Percentiles rank a stretch among this genome's conserved stretches.
Conservation (phyloP, 495 filamentous ascomycete genomes). For the Trichoderma virens region DNA sequence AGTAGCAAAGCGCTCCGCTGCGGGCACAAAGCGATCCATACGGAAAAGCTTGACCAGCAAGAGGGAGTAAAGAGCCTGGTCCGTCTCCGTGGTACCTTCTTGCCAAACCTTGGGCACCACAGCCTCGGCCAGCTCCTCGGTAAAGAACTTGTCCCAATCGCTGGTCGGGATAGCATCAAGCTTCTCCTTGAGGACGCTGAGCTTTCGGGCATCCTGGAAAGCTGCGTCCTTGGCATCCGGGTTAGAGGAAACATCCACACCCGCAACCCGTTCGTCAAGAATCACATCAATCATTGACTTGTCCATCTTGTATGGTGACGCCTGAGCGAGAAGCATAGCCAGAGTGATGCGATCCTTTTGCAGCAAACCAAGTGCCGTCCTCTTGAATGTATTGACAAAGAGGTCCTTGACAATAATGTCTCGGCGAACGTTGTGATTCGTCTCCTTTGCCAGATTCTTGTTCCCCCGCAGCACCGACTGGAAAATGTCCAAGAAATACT, state of each 20-base stretch:
- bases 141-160: slow-evolving; percentile 73
- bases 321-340: slow-evolving; percentile 93
- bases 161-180: slow-evolving; percentile 51
- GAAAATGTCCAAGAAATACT: slow-evolving; percentile 98
- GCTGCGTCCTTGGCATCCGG: slow-evolving; percentile 57
- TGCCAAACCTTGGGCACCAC: slow-evolving; percentile 75
- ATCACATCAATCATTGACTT: slow-evolving; percentile 78
- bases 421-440: slow-evolving; percentile 65
- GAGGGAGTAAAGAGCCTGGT: slow-evolving; percentile 75
- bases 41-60: slow-evolving; percentile 90
- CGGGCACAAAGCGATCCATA: slow-evolving; percentile 88
- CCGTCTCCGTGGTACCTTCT: slow-evolving; percentile 50
- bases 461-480: slow-evolving; percentile 81
- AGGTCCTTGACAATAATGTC: slow-evolving; percentile 83
- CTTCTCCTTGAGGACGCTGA: slow-evolving; percentile 66
- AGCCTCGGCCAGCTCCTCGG: slow-evolving; percentile 82
- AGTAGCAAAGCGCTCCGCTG: slow-evolving; percentile 82
- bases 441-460: slow-evolving; percentile 61
- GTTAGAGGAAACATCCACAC: slow-evolving; percentile 68
- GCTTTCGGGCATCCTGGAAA: slow-evolving; percentile 56
- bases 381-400: slow-evolving; percentile 84
- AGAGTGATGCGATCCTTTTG: slow-evolving; percentile 92
- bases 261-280: slow-evolving; percentile 68
- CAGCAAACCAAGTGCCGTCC: slow-evolving; percentile 83
- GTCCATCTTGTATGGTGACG: slow-evolving; percentile 89